Percentiles rank a stretch among this genome's conserved stretches.
These are phyloP conservation scores for Sordariomycetes sp. DNA, from an alignment of 2,329 filamentous ascomycete species.

Conservation along the genomic window DNA sequence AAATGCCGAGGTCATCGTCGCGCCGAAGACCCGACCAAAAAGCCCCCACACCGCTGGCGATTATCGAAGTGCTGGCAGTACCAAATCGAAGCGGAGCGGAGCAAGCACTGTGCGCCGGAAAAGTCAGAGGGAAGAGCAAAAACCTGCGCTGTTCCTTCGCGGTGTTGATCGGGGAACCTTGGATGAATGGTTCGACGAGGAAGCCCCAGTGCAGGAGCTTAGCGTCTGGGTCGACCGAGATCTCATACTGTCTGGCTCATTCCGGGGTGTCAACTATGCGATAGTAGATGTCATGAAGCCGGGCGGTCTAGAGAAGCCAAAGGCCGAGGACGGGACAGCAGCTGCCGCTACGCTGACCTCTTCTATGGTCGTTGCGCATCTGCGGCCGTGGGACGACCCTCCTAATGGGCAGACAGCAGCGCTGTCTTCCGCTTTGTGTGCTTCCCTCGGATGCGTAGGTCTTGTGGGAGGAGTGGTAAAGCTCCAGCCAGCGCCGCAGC, in stretches of 20 bases:
- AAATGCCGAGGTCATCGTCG: constrained; percentile 94
- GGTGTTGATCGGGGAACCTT: constrained; percentile 65
- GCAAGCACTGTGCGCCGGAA: constrained; percentile 58
- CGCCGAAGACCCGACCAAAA: constrained; percentile 79
- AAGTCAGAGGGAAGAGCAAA: constrained; percentile 53
- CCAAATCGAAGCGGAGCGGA: constrained; percentile 69
- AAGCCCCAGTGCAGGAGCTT: constrained; percentile 46
- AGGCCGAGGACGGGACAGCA: constrained; percentile 57
- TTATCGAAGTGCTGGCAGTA: constrained; percentile 70
- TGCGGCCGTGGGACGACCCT: constrained; percentile 76
- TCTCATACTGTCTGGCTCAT: constrained; percentile 57
- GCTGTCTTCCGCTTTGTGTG: constrained; percentile 69
- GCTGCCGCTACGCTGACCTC: constrained; percentile 31
- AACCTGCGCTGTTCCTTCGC: constrained; percentile 66
- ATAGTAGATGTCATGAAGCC: constrained; percentile 82
- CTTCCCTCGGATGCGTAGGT: constrained; percentile 58
- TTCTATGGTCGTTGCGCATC: constrained; percentile 62
- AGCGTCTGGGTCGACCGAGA: constrained; percentile 82
- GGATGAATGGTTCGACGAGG: constrained; percentile 71
- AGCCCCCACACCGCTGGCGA: constrained; percentile 58
- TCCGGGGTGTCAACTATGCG: constrained; percentile 70
- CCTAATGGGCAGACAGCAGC: constrained; percentile 74
- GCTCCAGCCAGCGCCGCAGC: constrained; percentile 70
- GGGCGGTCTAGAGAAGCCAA: constrained; percentile 62
- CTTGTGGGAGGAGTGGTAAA: constrained; percentile 82